These are phyloP conservation scores for Cryptosporidium canis DNA, from an alignment of 169 alveolate genomes.

Conservation along the genomic window DNA sequence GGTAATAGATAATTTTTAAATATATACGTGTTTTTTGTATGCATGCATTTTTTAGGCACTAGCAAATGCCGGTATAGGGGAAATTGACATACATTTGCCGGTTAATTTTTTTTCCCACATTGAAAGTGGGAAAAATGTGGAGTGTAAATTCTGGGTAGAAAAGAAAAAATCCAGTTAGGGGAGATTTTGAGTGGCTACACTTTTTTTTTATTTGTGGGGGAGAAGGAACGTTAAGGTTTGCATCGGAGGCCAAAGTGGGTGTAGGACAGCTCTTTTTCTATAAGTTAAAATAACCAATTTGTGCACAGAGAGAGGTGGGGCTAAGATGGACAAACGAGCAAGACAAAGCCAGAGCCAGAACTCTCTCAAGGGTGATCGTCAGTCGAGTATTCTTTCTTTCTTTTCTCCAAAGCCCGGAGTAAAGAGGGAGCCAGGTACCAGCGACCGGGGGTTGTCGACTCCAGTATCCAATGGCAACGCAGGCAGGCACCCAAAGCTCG, in stretches of 20 bases:
- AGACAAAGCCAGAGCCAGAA: neutral
- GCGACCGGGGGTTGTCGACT: neutral
- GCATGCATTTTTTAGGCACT: conserved; percentile 1
- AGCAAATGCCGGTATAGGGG: conserved; percentile 28
- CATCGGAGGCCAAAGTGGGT: too few relatives aligned
- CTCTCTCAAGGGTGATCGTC: conserved; percentile 14
- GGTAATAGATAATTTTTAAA: neutral
- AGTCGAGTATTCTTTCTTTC: conserved; percentile 69
- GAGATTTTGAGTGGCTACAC: neutral
- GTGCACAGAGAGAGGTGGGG: neutral
- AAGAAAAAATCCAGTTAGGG: neutral
- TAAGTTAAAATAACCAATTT: too few relatives aligned
- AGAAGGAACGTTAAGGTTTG: too few relatives aligned
- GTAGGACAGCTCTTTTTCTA: too few relatives aligned
- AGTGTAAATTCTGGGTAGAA: neutral
- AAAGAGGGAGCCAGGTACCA: neutral
- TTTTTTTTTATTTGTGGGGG: neutral
- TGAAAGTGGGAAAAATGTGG: neutral
- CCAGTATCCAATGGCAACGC: conserved; percentile 6
- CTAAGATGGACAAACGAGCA: conserved; percentile 15
- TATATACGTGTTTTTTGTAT: neutral
- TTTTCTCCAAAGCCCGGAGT: conserved; percentile 35
- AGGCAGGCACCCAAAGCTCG: neutral
- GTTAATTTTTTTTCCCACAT: conserved; percentile 29
- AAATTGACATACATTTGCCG: conserved; percentile 7